Percentiles rank a stretch among this genome's conserved stretches.
Conservation (phyloP, 2,329 filamentous ascomycete species). For the Didymella lethalis region DNA sequence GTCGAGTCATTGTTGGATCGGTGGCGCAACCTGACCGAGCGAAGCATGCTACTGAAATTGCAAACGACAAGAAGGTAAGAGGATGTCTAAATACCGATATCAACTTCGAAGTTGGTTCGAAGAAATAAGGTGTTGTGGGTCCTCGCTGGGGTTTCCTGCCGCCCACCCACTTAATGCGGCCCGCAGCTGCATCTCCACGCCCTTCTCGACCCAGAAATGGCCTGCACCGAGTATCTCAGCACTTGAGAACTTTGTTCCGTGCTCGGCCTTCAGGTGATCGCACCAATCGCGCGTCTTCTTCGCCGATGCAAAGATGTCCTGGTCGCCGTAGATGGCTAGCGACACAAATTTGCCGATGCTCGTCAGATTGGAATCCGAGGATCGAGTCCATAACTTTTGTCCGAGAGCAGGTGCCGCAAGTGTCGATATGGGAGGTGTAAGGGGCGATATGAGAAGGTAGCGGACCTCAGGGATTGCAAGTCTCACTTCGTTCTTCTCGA, state of each 20-base stretch:
- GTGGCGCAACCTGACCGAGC: neutral
- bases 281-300: constrained; percentile 74
- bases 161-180: constrained; percentile 54
- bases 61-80: neutral
- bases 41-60: neutral
- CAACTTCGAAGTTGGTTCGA: neutral
- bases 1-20: neutral
- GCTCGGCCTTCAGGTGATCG: constrained; percentile 56
- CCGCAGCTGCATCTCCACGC: constrained; percentile 52
- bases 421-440: constrained; percentile 54
- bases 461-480: constrained; percentile 35
- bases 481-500: constrained; percentile 4
- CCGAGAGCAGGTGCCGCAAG: constrained; percentile 45
- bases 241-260: constrained; percentile 48
- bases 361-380: constrained; percentile 23
- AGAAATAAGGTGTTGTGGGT: neutral
- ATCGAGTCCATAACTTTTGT: constrained; percentile 38
- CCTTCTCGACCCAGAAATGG: constrained; percentile 60
- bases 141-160: constrained; percentile 21
- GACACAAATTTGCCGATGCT: constrained; percentile 53
- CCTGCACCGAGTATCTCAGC: constrained; percentile 59
- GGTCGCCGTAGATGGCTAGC: constrained; percentile 76
- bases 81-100: neutral
- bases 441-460: constrained; percentile 59
- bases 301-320: constrained; percentile 75